These are phyloP conservation scores for Desmodesmus armatus DNA, from an alignment of 139 green algal species.

Conservation along the genomic window DNA sequence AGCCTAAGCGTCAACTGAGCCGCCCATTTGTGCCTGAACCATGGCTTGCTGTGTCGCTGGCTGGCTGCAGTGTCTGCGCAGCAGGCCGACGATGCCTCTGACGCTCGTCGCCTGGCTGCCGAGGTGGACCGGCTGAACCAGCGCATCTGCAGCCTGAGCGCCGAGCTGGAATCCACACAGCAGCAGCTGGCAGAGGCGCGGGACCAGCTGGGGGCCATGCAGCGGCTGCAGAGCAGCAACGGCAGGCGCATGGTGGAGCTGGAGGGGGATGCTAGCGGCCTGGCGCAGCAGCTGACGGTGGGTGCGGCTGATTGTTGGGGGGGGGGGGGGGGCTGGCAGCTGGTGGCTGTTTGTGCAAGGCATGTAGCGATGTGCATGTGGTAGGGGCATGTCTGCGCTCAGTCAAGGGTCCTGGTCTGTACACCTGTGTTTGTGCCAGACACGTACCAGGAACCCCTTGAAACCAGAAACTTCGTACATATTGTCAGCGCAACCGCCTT, in stretches of 20 bases:
- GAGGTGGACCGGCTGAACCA: neutral
- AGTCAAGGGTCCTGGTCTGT: too few relatives aligned
- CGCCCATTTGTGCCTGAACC: neutral
- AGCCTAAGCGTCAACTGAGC: too few relatives aligned
- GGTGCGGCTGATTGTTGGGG: too few relatives aligned
- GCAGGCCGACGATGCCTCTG: neutral
- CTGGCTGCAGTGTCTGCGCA: slow-evolving; percentile 11
- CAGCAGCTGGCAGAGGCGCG: slow-evolving; percentile 3
- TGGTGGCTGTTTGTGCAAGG: too few relatives aligned
- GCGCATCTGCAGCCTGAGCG: neutral
- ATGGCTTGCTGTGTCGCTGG: too few relatives aligned
- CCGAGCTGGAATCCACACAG: neutral
- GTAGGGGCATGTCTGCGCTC: too few relatives aligned
- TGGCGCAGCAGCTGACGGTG: slow-evolving; percentile 15
- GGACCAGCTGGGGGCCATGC: neutral
- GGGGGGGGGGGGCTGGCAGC: too few relatives aligned
- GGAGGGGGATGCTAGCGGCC: neutral
- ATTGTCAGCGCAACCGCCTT: too few relatives aligned
- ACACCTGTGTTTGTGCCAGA: too few relatives aligned
- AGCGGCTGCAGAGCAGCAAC: neutral
- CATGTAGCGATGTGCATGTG: too few relatives aligned
- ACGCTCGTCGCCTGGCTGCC: neutral
- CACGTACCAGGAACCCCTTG: too few relatives aligned
- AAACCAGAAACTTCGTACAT: too few relatives aligned
- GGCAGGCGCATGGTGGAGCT: neutral